These are phyloP conservation scores for Arthromyces matolae DNA, from an alignment of 768 basidiomycete genomes.

Conservation along the genomic window DNA sequence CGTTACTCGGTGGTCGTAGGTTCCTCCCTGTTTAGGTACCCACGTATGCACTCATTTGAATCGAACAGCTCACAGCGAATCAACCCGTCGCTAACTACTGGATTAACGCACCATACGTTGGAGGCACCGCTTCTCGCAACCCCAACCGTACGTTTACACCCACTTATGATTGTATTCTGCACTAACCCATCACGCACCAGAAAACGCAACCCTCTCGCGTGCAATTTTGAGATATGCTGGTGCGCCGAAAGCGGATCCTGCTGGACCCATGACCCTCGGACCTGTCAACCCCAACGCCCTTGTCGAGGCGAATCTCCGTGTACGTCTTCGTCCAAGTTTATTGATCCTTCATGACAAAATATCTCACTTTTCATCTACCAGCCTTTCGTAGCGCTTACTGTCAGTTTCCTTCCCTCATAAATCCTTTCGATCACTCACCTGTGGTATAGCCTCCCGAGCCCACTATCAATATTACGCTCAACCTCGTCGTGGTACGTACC, in stretches of 20 bases:
- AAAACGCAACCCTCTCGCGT: conserved; percentile 28
- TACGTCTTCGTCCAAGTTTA: not conserved
- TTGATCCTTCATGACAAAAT: not conserved
- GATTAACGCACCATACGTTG: conserved; percentile 28
- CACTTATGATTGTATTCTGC: not conserved
- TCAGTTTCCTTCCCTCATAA: not conserved
- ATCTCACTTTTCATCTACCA: not conserved
- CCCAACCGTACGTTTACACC: conserved; percentile 17
- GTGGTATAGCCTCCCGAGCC: conserved; percentile 17
- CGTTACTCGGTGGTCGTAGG: conserved; percentile 35
- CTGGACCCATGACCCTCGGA: conserved; percentile 20
- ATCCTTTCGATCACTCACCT: not conserved
- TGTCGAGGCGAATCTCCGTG: conserved; percentile 22
- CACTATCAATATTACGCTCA: conserved; percentile 24
- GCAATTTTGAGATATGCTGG: conserved; percentile 35
- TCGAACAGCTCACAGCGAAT: conserved; percentile 26
- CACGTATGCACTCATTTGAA: not conserved
- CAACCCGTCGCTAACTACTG: conserved; percentile 42
- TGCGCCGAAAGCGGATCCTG: conserved; percentile 27
- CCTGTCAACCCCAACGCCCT: conserved; percentile 21
- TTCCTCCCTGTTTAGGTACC: not conserved
- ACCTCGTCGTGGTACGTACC: conserved; percentile 19
- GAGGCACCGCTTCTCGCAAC: conserved; percentile 21
- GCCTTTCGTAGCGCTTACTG: conserved; percentile 6
- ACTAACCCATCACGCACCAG: conserved; percentile 8